Base-by-base conservation (phyloP, 2,329 filamentous ascomycete species). In the Massarina eburnea region DNA sequence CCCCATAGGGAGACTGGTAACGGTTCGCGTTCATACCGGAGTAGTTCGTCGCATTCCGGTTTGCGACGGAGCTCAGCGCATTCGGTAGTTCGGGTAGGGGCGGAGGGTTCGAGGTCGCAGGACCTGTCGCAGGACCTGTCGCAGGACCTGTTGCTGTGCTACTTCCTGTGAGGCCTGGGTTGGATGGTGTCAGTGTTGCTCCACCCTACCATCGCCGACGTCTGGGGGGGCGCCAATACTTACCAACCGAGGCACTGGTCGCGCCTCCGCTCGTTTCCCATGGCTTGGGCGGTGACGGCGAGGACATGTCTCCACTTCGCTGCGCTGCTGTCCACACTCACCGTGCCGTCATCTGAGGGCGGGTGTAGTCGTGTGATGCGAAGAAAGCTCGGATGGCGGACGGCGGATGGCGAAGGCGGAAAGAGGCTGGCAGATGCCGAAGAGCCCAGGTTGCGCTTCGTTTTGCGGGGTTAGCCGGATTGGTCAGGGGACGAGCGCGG, bases 201-300 rank as follows among this genome's bases (percentile, higher is more conserved):
- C n/a, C n/a, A n/a, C n/a, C n/a, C n/a, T n/a, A n/a, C n/a, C n/a
- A 39, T 44, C 43, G 49, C 52, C 43, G 46, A 51, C 39, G 45
- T 51, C 45, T 26, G 39, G 45, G 42, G 45, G 42, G 33, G 43
- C 39, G 46, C 38, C 35, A 49, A 44, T 40, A 66, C 66, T 57
- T 37, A 70, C 67, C 67, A 52, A 68, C 67, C 54, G 66, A 69
- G 56, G 66, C 64, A 57, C 66, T 68, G 30, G 67, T 70, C 46
- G 72, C 77, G 51, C 82, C 81, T 72, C 86, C 87, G 56, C 85
- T 81, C 71, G 86, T 83, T 76, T 99, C 94, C 94, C 94, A 99
- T 37, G 94, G 94, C 75, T 99, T 99, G 45, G 94, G 94, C 67
- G 94, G 94, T 71, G 92, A 96, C 55, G 76, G 76, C 56, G 79